Evolutionary conservation across 2,329 filamentous ascomycete species (phyloP), one percentile per base, ranked within the genome.

Genomic region (Fusarium redolens): DNA sequence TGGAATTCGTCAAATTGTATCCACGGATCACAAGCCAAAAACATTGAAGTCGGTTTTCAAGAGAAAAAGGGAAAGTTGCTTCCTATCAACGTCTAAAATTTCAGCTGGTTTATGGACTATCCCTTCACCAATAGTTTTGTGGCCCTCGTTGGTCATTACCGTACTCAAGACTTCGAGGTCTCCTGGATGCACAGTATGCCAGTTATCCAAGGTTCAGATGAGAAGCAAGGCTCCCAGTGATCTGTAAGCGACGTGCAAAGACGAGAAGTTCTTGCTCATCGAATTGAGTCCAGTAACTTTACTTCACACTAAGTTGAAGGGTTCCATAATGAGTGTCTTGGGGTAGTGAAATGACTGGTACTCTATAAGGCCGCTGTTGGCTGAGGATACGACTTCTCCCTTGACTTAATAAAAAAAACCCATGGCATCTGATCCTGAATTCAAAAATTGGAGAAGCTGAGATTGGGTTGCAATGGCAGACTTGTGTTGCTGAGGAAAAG

Each of bases 401-500:
- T 68, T 59, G 41, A 30, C 13, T 48, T n/a, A 15, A 18, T 30
- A 22, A 17, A 30, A 37, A 31, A 33, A 30, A 51, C 14, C 33
- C 12, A 22, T 6, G 31, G 31, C 17, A 40, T 48, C 25, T 35
- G 31, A 41, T 43, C 30, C 64, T 33, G 52, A 48, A 55, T 33
- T 48, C 37, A 54, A 52, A 63, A 30, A 68, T 43, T 62, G 37
- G 25, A 54, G 47, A 51, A 20, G 48, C 38, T 64, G 57, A 74
- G 54, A 73, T 75, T 75, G 61, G 57, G 65, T 70, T 74, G 55
- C 48, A 61, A 68, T 47, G 58, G 47, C 50, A 30, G 54, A 57
- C 30, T 55, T 52, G 57, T 71, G 52, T 68, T 68, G 54, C 38
- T 56, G 50, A 68, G 45, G 58, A 44, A 61, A 58, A 18, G 11